Base-by-base conservation (phyloP, 495 filamentous ascomycete genomes). In the Endocarpon pusillum region DNA sequence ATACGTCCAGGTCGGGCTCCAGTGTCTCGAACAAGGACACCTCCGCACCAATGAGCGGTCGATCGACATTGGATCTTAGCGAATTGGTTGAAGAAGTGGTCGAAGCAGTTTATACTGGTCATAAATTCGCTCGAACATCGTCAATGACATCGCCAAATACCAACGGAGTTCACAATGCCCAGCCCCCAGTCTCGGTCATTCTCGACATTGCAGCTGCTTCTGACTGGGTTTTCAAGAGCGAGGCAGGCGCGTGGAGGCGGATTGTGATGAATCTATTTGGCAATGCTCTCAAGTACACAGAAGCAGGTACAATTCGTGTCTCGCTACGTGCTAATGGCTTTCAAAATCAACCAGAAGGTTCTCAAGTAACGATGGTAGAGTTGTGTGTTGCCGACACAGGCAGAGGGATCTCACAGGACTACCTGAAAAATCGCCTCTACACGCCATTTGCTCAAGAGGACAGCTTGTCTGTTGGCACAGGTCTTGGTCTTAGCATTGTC, bases 381-480 rank as follows among this genome's bases (percentile, higher is more conserved):
- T 39, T 81, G 10, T 58, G 58, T 0, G 62, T 83, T 23, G 61
- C 55, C 9, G 78, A 83, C 40, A 73, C 74, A 1, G 78, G 78
- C 4, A 61, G 62, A 12, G 81, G 81, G 8, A 85, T 87, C 32
- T 67, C 63, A 0, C 53, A 68, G 10, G 73, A 78, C 11, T 87
- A 73, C 43, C 52, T 85, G n/a, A 63, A 67, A 14, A 63, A 75
- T 30, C 59, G 65, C 9, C 49, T 82, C 0, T 87, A 73, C 45
- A 69, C 65, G 9, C 75, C 79, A 0, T 87, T 85, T 40, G 55
- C 69, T 0, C 80, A 87, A 38, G 79, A 85, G 46, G 66, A 80
- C 40, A 53, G 58, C 1, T 58, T 79, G 9, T 62, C 69, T 0
- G 60, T 68, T 7, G 81, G 81, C 9, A 71, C 75, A 4, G 80